Evolutionary conservation across 768 basidiomycete genomes (phyloP), one percentile per base, ranked within the genome.

Genomic region (Tulasnella calospora): DNA sequence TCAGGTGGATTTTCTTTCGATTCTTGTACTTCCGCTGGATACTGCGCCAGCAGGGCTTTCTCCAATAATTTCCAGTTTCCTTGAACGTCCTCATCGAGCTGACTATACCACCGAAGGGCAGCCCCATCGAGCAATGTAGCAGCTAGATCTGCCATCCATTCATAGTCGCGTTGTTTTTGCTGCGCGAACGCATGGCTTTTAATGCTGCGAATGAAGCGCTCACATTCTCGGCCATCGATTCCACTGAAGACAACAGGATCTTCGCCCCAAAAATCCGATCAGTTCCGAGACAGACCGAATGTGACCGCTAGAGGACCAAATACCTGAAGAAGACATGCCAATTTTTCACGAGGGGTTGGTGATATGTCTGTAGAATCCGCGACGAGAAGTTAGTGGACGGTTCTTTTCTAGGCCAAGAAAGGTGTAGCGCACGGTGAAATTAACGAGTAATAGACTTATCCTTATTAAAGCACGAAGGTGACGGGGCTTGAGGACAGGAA

Each of bases 91-190:
- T 74, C 44, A 7, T 74, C 73, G 7, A 74, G 73, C 38, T 17
- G 10, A 19, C 44, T 41, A 36, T 74, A 55, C 73, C 73, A 74
- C 17, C 47, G 46, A 23, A 74, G 41, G 4, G 73, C 73, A 1
- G 23, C n/a, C 19, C 73, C 73, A 47, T 8, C 40, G 5, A 74
- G 23, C 21, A 23, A 27, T 23, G 47, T 74, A 3, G 73, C 6
- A 12, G 46, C 46, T 44, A 47, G 30, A 74, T 74, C 73, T 41
- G 73, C 46, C 51, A 47, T 46, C 73, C 73, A 74, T 33, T 47
- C 40, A 36, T 55, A 35, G 35, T 74, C 73, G 2, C 73, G 73
- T 47, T 74, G 73, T 27, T 33, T 46, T 12, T 41, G 12, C 21
- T 74, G 44, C 12, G 40, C 33, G 44, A 74, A 55, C 21, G 73